Percentiles rank a stretch among this genome's conserved stretches.
Conservation (phyloP, 2,329 filamentous ascomycete genomes). For the Fusarium duplospermum region DNA sequence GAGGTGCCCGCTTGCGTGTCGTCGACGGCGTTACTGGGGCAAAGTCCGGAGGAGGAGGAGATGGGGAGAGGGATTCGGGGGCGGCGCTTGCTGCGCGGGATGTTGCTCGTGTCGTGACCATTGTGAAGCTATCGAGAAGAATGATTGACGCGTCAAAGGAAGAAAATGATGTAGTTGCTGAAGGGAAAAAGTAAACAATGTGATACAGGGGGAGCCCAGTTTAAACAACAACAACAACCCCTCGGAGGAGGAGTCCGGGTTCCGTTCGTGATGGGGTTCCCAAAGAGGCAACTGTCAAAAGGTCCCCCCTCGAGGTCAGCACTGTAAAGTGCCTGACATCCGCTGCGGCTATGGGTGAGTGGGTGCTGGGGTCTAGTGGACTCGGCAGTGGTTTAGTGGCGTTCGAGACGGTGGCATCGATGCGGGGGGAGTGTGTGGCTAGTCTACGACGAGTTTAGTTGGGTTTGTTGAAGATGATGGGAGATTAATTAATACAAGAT, state of each 20-base stretch:
- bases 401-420: not conserved
- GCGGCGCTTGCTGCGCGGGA: constrained; percentile 47
- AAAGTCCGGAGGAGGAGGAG: constrained; percentile 8
- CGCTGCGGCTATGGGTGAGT: not conserved
- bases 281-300: constrained; percentile 9
- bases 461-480: not conserved
- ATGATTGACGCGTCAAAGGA: not conserved
- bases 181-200: not conserved
- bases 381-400: constrained; percentile 3
- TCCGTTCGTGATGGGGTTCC: constrained; percentile 5
- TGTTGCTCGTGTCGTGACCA: constrained; percentile 55
- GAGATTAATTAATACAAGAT: not conserved
- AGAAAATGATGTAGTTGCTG: not conserved
- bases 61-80: constrained; percentile 34
- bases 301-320: not conserved
- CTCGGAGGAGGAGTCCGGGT: not conserved
- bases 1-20: constrained; percentile 31
- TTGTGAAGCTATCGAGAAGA: constrained; percentile 21
- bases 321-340: constrained; percentile 5
- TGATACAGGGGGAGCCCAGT: not conserved
- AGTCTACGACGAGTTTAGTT: not conserved
- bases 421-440: not conserved
- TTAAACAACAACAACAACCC: not conserved
- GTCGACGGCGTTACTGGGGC: constrained; percentile 22
- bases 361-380: constrained; percentile 19